phyloP scores from a whole-genome alignment of 129 eudicot genomes.

The Helianthus tuberosus region DNA sequence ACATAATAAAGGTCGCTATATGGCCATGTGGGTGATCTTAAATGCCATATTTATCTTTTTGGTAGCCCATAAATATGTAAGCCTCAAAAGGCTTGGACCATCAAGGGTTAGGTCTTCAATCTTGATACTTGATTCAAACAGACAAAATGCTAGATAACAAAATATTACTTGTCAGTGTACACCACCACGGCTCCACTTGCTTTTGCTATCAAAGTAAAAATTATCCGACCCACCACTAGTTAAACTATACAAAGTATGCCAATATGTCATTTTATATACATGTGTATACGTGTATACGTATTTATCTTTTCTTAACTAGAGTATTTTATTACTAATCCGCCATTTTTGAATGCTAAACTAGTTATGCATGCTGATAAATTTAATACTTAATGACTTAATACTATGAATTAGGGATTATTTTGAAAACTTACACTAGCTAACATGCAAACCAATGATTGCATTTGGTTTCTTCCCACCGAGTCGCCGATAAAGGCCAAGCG shows the following conservation, averaged over 20 bases:
- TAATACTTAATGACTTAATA: neutral
- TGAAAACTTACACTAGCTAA: constrained; percentile 56
- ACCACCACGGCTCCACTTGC: constrained; percentile 47
- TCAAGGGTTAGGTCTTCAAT: constrained; percentile 34
- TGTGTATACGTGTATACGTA: constrained; percentile 8
- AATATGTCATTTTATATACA: constrained; percentile 28
- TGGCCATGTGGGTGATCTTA: constrained; percentile 5
- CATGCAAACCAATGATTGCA: constrained; percentile 72
- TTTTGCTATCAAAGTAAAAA: constrained; percentile 37
- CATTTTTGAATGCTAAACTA: constrained; percentile 18
- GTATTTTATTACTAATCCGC: constrained; percentile 7
- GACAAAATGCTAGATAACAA: constrained; percentile 46
- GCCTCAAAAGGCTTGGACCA: constrained; percentile 43
- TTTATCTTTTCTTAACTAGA: neutral
- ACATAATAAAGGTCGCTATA: neutral
- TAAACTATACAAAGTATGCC: constrained; percentile 28
- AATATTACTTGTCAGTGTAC: constrained; percentile 31
- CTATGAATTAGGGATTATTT: neutral
- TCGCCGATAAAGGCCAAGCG: constrained; percentile 63
- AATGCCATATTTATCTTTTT: neutral
- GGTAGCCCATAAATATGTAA: constrained; percentile 2
- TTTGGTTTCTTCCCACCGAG: constrained; percentile 67
- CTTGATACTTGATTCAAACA: constrained; percentile 20
- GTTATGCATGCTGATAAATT: constrained; percentile 27
- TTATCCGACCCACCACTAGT: constrained; percentile 32